Conservation (phyloP, 768 basidiomycete genomes). For the Cantharellus cinnabarinus region DNA sequence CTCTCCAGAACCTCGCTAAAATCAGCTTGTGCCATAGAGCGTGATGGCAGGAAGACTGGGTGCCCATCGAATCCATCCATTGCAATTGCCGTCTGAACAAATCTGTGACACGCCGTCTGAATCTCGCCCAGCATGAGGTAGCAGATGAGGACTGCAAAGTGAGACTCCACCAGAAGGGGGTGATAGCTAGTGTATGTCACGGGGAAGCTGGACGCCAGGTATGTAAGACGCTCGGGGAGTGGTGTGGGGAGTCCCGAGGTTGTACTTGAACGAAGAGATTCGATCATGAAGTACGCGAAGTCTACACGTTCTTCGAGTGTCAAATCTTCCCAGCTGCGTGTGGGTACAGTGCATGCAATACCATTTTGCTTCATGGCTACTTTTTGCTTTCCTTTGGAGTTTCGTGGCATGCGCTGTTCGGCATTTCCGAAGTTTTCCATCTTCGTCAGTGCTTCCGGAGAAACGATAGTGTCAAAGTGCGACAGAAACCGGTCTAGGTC, state of each 20-base stretch:
- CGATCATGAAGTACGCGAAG: constrained; percentile 47
- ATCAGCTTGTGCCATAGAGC: constrained; percentile 80
- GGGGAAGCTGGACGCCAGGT: constrained; percentile 18
- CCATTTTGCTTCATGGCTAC: not conserved
- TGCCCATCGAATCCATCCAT: constrained; percentile 76
- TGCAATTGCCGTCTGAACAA: constrained; percentile 41
- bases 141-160: constrained; percentile 59
- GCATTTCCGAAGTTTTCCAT: too few species aligned
- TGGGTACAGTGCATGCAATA: too few species aligned
- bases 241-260: not conserved
- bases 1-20: constrained; percentile 72
- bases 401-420: too few species aligned
- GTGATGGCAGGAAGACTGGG: constrained; percentile 68
- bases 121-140: constrained; percentile 65
- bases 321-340: not conserved
- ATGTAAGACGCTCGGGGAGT: constrained; percentile 14
- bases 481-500: constrained; percentile 72
- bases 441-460: not conserved
- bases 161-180: constrained; percentile 71
- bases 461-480: constrained; percentile 61
- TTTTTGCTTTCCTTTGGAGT: not conserved
- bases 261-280: constrained; percentile 40
- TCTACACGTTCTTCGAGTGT: constrained; percentile 29
- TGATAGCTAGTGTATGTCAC: constrained; percentile 77
- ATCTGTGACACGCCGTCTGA: constrained; percentile 35